Base-by-base conservation (phyloP, 2,329 filamentous ascomycete species). In the Byssoonygena ceratinophila region DNA sequence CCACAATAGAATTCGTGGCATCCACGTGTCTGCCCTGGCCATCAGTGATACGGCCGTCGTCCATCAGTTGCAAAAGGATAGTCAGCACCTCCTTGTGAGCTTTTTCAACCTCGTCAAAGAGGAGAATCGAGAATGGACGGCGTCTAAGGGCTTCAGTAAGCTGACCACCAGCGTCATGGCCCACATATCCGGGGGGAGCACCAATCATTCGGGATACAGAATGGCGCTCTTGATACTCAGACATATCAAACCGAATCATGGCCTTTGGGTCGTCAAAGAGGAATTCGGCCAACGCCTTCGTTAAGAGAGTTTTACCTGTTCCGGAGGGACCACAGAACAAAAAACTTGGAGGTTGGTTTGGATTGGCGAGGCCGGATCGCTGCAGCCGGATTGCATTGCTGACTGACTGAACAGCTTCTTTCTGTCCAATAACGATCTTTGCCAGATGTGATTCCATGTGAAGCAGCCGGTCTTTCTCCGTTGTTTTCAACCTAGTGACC, bases 211-310 rank as follows among this genome's bases (percentile, higher is more conserved):
- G 83, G 67, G 88, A 94, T 12, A 98, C 80, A 0, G 91, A 85
- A 68, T 98, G 92, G 4, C 91, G 84, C 71, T 98, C 92, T 70
- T 98, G 94, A 70, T 98, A 98, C 71, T 98, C 92, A 4, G 91
- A 97, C 92, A 98, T 98, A 68, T 98, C 92, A 73, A 98, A 94
- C 36, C 92, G 85, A 62, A 98, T 95, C 92, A 98, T 97, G 31
- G 91, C 77, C 74, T 96, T 96, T 23, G 91, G 74, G 61, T 98
- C 92, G 66, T 98, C 92, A 73, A 98, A 98, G 25, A 98, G 76
- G 75, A 98, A 98, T 69, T 98, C 92, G 46, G 92, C 92, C 55
- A 98, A 78, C 14, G 91, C 92, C 72, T 98, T 98, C 59, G 91
- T 97, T 54, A 98, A 82, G 18, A 98, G 76, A 16, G 92, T 98